Conservation (phyloP, 495 filamentous ascomycete genomes). For the Aspergillus wentii region DNA sequence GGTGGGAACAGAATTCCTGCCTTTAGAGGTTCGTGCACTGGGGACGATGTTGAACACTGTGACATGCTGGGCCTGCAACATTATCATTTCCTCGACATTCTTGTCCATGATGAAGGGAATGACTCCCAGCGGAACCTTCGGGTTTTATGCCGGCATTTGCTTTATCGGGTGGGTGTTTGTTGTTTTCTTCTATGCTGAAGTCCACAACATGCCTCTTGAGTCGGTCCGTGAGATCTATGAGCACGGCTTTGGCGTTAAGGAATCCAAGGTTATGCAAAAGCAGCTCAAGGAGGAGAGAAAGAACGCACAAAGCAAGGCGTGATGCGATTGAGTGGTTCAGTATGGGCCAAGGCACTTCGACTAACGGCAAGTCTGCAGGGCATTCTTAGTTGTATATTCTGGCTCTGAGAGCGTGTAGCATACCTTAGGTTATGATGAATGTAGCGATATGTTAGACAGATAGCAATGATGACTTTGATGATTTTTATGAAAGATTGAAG, state of each 20-base stretch:
- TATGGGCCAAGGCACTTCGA: too few species aligned
- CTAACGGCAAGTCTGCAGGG: too few species aligned
- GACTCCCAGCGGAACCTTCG: conserved; percentile 45
- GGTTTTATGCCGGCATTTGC: conserved; percentile 46
- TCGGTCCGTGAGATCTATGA: conserved; percentile 39
- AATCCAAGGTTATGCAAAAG: conserved; percentile 34
- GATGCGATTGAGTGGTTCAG: too few species aligned
- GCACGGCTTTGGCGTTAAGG: conserved; percentile 37
- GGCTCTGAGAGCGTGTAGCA: too few species aligned
- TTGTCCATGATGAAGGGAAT: conserved; percentile 45
- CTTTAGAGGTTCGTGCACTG: conserved; percentile 45
- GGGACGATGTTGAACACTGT: conserved; percentile 48
- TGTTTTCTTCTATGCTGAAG: conserved; percentile 41
- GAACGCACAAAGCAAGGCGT: neutral
- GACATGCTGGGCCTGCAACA: conserved; percentile 45
- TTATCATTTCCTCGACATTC: conserved; percentile 49
- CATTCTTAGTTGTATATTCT: neutral
- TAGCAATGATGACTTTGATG: too few species aligned
- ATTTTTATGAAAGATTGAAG: too few species aligned
- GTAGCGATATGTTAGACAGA: too few species aligned
- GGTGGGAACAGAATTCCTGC: conserved; percentile 43
- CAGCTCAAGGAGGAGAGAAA: conserved; percentile 11
- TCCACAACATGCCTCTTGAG: conserved; percentile 46
- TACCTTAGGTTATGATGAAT: too few species aligned
- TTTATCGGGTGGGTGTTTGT: conserved; percentile 43